Evolutionary conservation across 164 flowering plant species (phyloP).

Genomic region (Vitis rotundifolia): DNA sequence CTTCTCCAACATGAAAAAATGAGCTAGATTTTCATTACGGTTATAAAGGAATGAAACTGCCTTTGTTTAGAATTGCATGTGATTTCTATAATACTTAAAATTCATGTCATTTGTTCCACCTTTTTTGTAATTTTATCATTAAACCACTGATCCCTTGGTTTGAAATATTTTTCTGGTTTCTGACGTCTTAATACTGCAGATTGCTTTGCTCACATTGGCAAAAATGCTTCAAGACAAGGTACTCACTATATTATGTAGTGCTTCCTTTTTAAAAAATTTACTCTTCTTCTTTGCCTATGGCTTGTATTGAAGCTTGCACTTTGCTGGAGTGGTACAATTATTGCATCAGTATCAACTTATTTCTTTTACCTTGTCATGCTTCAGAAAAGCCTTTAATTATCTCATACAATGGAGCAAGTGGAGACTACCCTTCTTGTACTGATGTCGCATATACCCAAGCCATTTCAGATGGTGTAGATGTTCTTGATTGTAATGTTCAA

Average conservation of each 20-base stretch:
- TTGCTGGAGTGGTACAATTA: not conserved
- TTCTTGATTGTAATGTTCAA: conserved; percentile 88
- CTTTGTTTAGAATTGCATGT: too few relatives aligned
- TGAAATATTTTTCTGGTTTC: conserved; percentile 6
- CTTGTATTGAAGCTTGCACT: too few relatives aligned
- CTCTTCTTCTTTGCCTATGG: too few relatives aligned
- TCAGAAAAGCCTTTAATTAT: conserved; percentile 64
- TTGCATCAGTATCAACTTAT: not conserved
- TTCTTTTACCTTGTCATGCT: conserved; percentile 18
- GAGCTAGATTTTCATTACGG: too few relatives aligned
- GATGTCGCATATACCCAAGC: conserved; percentile 78
- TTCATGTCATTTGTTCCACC: too few relatives aligned
- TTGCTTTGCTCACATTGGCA: conserved; percentile 74
- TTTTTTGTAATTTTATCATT: too few relatives aligned
- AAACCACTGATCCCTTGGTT: not conserved
- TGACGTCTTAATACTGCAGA: conserved; percentile 46
- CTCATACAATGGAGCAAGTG: conserved; percentile 86
- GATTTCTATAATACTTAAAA: too few relatives aligned
- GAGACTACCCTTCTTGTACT: conserved; percentile 80
- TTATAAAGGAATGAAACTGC: too few relatives aligned
- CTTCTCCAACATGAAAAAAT: not conserved
- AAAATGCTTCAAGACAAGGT: conserved; percentile 61
- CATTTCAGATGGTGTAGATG: conserved; percentile 78
- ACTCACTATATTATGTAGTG: conserved; percentile 1
- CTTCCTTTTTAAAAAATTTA: too few relatives aligned